A percentile compares a stretch with the other conserved stretches of the same genome.
Conservation (phyloP, 2,329 filamentous ascomycete species). For the Zymoseptoria passerinii region DNA sequence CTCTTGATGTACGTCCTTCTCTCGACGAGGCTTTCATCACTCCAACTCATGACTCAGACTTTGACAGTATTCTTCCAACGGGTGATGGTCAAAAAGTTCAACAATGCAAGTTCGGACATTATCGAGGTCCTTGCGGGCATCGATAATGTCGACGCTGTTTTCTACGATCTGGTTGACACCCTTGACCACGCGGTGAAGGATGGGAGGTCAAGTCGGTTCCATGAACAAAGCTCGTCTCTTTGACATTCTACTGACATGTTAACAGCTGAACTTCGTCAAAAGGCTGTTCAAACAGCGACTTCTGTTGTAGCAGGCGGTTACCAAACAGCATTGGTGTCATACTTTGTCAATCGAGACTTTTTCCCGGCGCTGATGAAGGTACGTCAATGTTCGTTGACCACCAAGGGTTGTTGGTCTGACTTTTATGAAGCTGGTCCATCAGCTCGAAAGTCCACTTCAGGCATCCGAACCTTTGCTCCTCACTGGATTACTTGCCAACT, state of each 20-base stretch:
- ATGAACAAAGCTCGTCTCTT: neutral
- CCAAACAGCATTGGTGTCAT: slow-evolving; percentile 86
- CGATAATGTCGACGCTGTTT: slow-evolving; percentile 75
- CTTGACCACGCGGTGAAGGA: slow-evolving; percentile 77
- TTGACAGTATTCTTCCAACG: slow-evolving; percentile 78
- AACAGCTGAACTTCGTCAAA: slow-evolving; percentile 63
- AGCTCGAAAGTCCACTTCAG: slow-evolving; percentile 56
- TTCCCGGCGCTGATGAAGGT: slow-evolving; percentile 96
- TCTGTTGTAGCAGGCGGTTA: slow-evolving; percentile 89
- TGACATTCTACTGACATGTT: slow-evolving; percentile 1
- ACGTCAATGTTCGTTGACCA: slow-evolving; percentile 5
- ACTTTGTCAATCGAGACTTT: slow-evolving; percentile 87
- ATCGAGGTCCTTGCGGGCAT: slow-evolving; percentile 84
- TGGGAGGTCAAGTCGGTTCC: slow-evolving; percentile 56
- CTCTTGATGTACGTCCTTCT: slow-evolving; percentile 64
- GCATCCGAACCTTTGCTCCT: slow-evolving; percentile 67
- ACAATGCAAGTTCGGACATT: slow-evolving; percentile 89
- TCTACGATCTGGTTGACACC: slow-evolving; percentile 78
- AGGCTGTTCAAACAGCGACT: slow-evolving; percentile 72
- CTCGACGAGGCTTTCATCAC: slow-evolving; percentile 4
- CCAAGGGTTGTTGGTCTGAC: neutral
- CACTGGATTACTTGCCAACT: slow-evolving; percentile 82
- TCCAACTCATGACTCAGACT: slow-evolving; percentile 56
- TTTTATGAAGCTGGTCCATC: slow-evolving; percentile 62
- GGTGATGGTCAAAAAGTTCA: slow-evolving; percentile 81